Percentiles rank a stretch among this genome's conserved stretches.
Evolutionary conservation across 2,329 filamentous ascomycete genomes (phyloP).

Genomic region (Aspergillus persii): DNA sequence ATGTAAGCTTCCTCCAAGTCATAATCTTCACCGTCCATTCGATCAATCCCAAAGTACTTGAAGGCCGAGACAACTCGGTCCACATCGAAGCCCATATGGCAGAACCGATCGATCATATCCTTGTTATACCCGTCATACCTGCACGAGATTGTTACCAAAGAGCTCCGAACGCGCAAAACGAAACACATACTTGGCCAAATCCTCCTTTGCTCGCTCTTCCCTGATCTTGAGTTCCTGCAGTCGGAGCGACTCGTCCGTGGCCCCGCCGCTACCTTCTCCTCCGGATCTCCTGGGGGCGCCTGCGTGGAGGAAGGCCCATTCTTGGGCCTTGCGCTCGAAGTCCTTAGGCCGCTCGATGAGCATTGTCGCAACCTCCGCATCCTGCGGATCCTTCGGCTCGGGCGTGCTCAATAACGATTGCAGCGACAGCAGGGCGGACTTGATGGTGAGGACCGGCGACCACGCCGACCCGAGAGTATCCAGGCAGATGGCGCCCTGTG

Average conservation of each 20-base stretch:
- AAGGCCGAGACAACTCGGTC: conserved; percentile 85
- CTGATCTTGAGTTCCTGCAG: conserved; percentile 54
- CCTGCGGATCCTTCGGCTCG: conserved; percentile 94
- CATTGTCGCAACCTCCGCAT: conserved; percentile 92
- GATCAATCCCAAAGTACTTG: conserved; percentile 75
- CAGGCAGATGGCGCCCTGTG: conserved; percentile 89
- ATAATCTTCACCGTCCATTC: conserved; percentile 74
- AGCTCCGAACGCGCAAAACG: not conserved
- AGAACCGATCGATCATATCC: conserved; percentile 77
- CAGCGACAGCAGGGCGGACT: conserved; percentile 87
- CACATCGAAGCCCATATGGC: conserved; percentile 86
- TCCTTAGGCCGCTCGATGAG: conserved; percentile 73
- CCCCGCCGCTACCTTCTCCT: conserved; percentile 53
- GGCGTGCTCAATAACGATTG: conserved; percentile 90
- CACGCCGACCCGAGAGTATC: conserved; percentile 87
- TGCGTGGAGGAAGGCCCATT: conserved; percentile 86
- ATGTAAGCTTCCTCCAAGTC: conserved; percentile 86
- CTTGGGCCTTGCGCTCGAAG: conserved; percentile 78
- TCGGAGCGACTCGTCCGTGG: conserved; percentile 53
- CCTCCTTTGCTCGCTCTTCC: conserved; percentile 56
- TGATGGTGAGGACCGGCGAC: conserved; percentile 96
- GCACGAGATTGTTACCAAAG: conserved; percentile 28
- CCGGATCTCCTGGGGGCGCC: conserved; percentile 64
- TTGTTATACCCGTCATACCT: conserved; percentile 89
- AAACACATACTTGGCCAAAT: conserved; percentile 51